Percentiles rank a stretch among this genome's conserved stretches.
These are phyloP conservation scores for Cercospora sesami DNA, from an alignment of 2,329 filamentous ascomycete genomes.

Conservation along the genomic window DNA sequence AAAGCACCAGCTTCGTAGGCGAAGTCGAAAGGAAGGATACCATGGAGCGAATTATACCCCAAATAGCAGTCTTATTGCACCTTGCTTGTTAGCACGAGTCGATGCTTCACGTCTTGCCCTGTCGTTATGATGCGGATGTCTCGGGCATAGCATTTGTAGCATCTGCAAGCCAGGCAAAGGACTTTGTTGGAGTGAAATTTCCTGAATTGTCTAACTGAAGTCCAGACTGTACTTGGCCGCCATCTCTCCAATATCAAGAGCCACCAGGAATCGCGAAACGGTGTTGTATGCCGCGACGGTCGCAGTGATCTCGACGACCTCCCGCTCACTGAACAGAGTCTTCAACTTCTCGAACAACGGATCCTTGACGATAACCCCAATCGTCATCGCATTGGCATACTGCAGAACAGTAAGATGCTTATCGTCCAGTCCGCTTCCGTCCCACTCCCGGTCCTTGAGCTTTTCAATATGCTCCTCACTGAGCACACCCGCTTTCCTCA, in stretches of 20 bases:
- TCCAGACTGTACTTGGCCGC: conserved; percentile 36
- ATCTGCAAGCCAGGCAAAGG: too few species aligned
- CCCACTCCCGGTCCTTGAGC: conserved; percentile 44
- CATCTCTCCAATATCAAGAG: conserved; percentile 64
- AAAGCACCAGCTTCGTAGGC: background rate
- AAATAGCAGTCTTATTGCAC: background rate
- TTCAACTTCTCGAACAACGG: conserved; percentile 66
- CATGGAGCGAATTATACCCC: conserved; percentile 2
- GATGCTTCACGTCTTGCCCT: background rate
- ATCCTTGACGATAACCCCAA: conserved; percentile 67
- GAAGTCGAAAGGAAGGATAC: background rate
- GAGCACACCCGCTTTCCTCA: conserved; percentile 66
- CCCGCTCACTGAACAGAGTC: conserved; percentile 63
- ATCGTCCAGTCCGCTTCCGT: conserved; percentile 52
- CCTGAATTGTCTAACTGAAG: conserved; percentile 25
- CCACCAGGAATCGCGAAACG: conserved; percentile 75
- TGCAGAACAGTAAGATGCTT: conserved; percentile 67
- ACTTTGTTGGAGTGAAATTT: too few species aligned
- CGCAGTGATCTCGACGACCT: conserved; percentile 78
- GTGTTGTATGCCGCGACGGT: conserved; percentile 82
- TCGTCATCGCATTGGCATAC: conserved; percentile 83
- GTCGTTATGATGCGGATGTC: background rate
- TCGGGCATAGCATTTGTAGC: background rate
- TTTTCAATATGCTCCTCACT: conserved; percentile 49
- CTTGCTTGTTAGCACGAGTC: background rate